Evolutionary conservation across 2,329 filamentous ascomycete species (phyloP), one percentile per base, ranked within the genome.

Genomic region (Fusarium sp.): DNA sequence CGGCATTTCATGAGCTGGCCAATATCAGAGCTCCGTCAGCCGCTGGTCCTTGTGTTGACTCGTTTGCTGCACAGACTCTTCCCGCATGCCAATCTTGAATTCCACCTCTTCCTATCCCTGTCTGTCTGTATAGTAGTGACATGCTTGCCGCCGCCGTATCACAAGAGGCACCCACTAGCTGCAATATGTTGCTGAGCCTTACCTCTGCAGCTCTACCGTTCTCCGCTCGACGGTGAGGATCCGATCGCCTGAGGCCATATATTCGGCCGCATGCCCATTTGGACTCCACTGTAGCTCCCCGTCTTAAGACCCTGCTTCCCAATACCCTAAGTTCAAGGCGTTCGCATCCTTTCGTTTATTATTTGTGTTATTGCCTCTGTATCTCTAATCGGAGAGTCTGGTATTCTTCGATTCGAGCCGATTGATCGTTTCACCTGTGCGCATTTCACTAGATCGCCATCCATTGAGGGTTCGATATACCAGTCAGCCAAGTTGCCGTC

Each of bases 21-120:
- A 89, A 88, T 89, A 87, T 88, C 82, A 83, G 82, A 80, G 80
- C 79, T 77, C 81, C 78, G 79, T 82, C 86, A 82, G 77, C 84
- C 84, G 84, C 85, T 83, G 80, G 73, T 76, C 75, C 75, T 76
- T 73, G 75, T 62, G 50, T 69, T 71, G n/a, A 56, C 68, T 65
- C 59, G 59, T 52, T 69, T 64, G 61, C 65, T 68, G 65, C 65
- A 69, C 65, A 64, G 61, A 64, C 65, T 69, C 65, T 75, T 72
- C 75, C 69, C 77, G 75, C 76, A 80, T 79, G 78, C 75, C 77
- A 74, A 76, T 76, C 70, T 75, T 72, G 72, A 75, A 75, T 76
- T 65, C 73, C 72, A 72, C 66, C 59, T 68, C 60, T 68, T 58
- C 53, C 63, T 53, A 72, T 60, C 62, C 66, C 50, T 66, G 67